Evolutionary conservation across 169 alveolate genomes (phyloP).

Genomic region (Cryptosporidium baileyi): DNA sequence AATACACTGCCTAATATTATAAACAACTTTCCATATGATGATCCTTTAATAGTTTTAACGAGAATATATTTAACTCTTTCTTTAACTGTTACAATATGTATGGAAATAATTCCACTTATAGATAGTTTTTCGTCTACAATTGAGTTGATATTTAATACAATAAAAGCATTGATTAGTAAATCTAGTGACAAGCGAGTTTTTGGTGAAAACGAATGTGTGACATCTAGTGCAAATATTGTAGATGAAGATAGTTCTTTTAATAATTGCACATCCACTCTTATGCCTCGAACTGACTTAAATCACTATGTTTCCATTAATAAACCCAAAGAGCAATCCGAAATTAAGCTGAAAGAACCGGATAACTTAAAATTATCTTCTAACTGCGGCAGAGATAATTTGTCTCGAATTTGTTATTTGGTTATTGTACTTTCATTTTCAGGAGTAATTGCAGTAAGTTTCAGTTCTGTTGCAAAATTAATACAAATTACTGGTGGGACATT

Average conservation of each 20-base stretch:
- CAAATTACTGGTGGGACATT: slow-evolving; percentile 67
- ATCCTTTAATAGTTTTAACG: slow-evolving; percentile 22
- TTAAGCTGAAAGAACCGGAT: not conserved
- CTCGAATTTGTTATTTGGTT: not conserved
- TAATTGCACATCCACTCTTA: slow-evolving; percentile 41
- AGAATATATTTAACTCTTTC: slow-evolving; percentile 28
- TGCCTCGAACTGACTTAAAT: not conserved
- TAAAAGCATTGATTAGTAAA: not conserved
- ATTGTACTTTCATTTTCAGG: slow-evolving; percentile 39
- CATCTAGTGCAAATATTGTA: not conserved
- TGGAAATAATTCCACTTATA: slow-evolving; percentile 36
- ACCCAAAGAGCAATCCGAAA: not conserved
- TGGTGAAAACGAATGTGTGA: too few species aligned
- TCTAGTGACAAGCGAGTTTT: not conserved
- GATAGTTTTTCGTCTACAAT: slow-evolving; percentile 40
- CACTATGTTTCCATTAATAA: slow-evolving; percentile 2
- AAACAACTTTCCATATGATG: slow-evolving; percentile 24
- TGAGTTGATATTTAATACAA: not conserved
- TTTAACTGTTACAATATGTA: slow-evolving; percentile 59
- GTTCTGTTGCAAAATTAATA: slow-evolving; percentile 62
- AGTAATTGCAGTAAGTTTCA: slow-evolving; percentile 16
- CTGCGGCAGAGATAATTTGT: slow-evolving; percentile 1
- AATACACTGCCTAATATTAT: slow-evolving; percentile 63
- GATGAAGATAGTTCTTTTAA: slow-evolving; percentile 33
- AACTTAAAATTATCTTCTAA: not conserved